Evolutionary conservation across 2,329 filamentous ascomycete species (phyloP).

Genomic region (Penicillium sp.): DNA sequence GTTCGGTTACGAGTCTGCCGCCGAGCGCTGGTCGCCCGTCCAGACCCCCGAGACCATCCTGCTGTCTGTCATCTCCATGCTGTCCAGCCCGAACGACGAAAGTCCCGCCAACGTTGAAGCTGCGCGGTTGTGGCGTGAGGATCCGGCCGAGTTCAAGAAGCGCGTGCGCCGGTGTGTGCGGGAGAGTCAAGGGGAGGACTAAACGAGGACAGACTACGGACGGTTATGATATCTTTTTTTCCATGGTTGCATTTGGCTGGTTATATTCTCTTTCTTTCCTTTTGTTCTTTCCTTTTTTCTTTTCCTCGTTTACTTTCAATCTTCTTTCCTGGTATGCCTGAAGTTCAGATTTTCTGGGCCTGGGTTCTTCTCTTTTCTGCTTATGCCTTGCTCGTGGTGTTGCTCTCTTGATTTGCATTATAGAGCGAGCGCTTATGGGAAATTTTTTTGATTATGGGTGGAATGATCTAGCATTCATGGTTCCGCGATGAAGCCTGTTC

Average conservation of each 20-base stretch:
- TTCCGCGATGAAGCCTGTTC: background rate
- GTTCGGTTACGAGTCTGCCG: conserved; percentile 88
- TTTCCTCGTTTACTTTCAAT: background rate
- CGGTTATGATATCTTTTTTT: conserved; percentile 7
- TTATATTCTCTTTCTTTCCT: conserved; percentile 8
- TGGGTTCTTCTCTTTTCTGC: background rate
- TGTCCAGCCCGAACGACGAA: conserved; percentile 92
- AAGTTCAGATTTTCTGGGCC: background rate
- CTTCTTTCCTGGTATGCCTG: background rate
- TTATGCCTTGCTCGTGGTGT: conserved; percentile 17
- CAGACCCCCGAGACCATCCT: conserved; percentile 95
- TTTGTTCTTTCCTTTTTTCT: conserved; percentile 7
- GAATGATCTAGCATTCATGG: conserved; percentile 3
- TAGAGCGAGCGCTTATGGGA: conserved; percentile 26
- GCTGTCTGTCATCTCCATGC: conserved; percentile 87
- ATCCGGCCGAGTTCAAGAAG: conserved; percentile 77
- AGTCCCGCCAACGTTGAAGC: conserved; percentile 95
- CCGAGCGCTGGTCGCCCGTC: conserved; percentile 92
- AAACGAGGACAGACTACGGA: conserved; percentile 11
- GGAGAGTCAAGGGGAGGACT: conserved; percentile 78
- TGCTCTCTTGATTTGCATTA: conserved; percentile 30
- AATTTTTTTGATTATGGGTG: conserved; percentile 6
- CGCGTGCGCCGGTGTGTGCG: conserved; percentile 78
- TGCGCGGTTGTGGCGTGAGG: conserved; percentile 83
- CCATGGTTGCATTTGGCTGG: conserved; percentile 22